Conservation (phyloP, 2,329 filamentous ascomycete species). For the Colletotrichum higginsianum region DNA sequence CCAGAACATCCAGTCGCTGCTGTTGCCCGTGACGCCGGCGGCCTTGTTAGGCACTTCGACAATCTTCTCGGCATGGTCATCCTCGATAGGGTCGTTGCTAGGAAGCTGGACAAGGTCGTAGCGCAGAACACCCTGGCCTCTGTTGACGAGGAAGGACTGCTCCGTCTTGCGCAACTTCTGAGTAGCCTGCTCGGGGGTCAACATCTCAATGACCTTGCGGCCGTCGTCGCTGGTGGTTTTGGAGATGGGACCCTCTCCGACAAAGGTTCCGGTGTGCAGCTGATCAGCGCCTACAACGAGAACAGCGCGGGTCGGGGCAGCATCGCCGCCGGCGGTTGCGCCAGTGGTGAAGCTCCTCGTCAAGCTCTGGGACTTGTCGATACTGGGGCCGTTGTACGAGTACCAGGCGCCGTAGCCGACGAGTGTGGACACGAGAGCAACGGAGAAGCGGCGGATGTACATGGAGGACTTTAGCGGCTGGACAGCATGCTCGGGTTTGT, state of each 20-base stretch:
- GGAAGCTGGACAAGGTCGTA: slow-evolving; percentile 96
- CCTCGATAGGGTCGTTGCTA: slow-evolving; percentile 97
- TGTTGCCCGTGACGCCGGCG: slow-evolving; percentile 60
- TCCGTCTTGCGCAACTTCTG: slow-evolving; percentile 90
- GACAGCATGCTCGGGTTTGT: slow-evolving; percentile 54
- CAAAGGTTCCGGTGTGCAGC: slow-evolving; percentile 88
- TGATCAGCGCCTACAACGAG: slow-evolving; percentile 92
- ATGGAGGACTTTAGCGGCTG: slow-evolving; percentile 77
- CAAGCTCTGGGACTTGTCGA: slow-evolving; percentile 53
- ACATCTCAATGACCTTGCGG: slow-evolving; percentile 92
- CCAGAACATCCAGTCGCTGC: slow-evolving; percentile 99
- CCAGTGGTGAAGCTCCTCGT: slow-evolving; percentile 60
- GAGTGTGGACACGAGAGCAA: slow-evolving; percentile 78
- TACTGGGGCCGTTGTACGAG: slow-evolving; percentile 69
- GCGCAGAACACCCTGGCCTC: slow-evolving; percentile 91
- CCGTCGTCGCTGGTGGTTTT: slow-evolving; percentile 91
- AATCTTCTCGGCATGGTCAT: slow-evolving; percentile 98
- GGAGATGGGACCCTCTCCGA: slow-evolving; percentile 87
- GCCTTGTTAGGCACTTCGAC: slow-evolving; percentile 83
- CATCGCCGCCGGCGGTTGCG: slow-evolving; percentile 53
- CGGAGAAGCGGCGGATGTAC: slow-evolving; percentile 79
- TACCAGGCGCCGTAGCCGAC: slow-evolving; percentile 86
- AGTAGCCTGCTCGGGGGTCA: slow-evolving; percentile 94
- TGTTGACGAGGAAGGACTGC: slow-evolving; percentile 90
- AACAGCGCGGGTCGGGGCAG: slow-evolving; percentile 73